A percentile compares a stretch with the other conserved stretches of the same genome.
These are phyloP conservation scores for Xerocomus nothofagi DNA, from an alignment of 1,284 basidiomycete species.

Conservation along the genomic window DNA sequence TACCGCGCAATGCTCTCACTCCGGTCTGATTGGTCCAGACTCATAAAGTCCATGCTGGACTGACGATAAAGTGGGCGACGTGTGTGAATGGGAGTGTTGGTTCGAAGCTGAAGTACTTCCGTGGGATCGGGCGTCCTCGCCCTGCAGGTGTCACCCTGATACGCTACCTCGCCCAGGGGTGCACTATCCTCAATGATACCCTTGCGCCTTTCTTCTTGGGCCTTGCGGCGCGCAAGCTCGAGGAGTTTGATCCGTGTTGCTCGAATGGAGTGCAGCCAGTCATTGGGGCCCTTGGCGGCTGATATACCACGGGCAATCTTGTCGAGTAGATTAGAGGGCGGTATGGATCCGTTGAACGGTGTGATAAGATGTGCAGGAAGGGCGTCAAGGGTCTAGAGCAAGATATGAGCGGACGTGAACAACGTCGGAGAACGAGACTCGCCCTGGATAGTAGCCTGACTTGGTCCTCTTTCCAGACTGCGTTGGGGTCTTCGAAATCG, in stretches of 20 bases:
- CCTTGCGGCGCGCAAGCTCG: conserved; percentile 64
- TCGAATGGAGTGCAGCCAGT: conserved; percentile 79
- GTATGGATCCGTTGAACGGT: conserved; percentile 76
- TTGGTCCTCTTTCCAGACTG: conserved; percentile 75
- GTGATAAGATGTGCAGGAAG: conserved; percentile 79
- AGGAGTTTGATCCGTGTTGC: conserved; percentile 77
- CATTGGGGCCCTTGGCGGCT: conserved; percentile 65
- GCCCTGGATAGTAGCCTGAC: conserved; percentile 65
- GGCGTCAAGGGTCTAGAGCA: conserved; percentile 64
- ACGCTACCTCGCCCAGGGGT: conserved; percentile 11
- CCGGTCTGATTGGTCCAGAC: conserved; percentile 42
- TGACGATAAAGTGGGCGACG: conserved; percentile 68
- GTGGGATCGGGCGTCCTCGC: conserved; percentile 29
- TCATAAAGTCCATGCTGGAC: conserved; percentile 83
- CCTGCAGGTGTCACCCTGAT: conserved; percentile 14
- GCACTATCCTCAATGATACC: conserved; percentile 36
- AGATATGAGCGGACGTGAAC: conserved; percentile 8
- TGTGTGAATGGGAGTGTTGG: conserved; percentile 38
- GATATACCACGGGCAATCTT: conserved; percentile 75
- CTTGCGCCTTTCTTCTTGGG: conserved; percentile 50
- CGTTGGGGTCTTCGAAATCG: conserved; percentile 55
- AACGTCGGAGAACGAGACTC: conserved; percentile 27
- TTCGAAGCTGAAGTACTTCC: conserved; percentile 43
- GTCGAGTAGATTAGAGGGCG: conserved; percentile 79
- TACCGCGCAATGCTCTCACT: conserved; percentile 63